A percentile compares a stretch with the other conserved stretches of the same genome.
Conservation (phyloP, 768 basidiomycete species). For the Serendipita indica region DNA sequence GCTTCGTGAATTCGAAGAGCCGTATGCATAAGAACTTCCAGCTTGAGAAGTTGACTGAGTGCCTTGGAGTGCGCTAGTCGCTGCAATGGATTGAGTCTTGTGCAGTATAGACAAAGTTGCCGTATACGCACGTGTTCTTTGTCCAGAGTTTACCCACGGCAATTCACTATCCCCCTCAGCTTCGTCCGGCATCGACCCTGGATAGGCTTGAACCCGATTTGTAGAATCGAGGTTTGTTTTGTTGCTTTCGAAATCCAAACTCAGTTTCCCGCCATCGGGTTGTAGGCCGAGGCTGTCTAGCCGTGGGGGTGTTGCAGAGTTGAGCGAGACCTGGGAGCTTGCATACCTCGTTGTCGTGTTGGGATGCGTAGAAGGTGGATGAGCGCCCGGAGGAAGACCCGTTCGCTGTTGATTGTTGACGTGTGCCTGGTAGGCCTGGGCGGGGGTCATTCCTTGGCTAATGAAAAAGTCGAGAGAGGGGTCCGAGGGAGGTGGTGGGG, state of each 20-base stretch:
- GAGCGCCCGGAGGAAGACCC: background rate
- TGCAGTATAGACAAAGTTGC: too few relatives aligned
- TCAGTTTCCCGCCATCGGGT: constrained; percentile 2
- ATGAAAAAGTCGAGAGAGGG: constrained; percentile 30
- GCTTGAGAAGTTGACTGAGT: background rate
- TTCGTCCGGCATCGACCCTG: background rate
- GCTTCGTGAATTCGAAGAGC: too few relatives aligned
- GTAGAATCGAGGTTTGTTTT: background rate
- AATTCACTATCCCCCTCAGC: constrained; percentile 30
- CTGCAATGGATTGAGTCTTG: background rate
- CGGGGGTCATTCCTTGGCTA: constrained; percentile 48
- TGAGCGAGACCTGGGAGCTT: background rate
- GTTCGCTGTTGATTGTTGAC: constrained; percentile 25
- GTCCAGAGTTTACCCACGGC: constrained; percentile 32
- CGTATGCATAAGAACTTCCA: too few relatives aligned
- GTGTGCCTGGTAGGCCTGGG: constrained; percentile 71
- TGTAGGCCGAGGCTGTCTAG: background rate
- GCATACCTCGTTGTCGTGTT: too few relatives aligned
- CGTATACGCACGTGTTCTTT: background rate
- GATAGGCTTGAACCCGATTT: background rate
- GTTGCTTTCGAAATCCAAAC: background rate
- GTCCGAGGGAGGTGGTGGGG: constrained; percentile 38
- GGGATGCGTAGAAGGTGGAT: constrained; percentile 12
- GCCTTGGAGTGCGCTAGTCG: background rate
- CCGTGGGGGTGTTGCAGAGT: background rate